Base-by-base conservation (phyloP, 768 basidiomycete species). In the Trametes sanguinea region DNA sequence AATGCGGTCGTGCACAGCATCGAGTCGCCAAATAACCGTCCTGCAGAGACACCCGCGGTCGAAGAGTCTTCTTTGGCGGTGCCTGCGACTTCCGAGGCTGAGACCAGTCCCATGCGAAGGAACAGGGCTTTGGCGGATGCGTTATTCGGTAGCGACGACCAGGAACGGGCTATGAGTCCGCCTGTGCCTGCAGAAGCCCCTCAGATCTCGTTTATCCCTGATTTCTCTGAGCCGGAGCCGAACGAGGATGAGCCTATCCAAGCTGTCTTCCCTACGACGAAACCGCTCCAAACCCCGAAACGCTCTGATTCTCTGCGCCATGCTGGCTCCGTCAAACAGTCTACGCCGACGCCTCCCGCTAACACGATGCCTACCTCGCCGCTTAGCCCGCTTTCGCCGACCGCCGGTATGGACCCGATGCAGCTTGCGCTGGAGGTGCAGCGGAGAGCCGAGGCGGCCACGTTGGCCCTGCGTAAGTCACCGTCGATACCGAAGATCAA, bases 121-220 rank as follows among this genome's bases (percentile, higher is more conserved):
- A 87, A 88, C 65, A 79, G 88, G 65, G 88, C 89, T 69, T 80
- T 94, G n/a, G 88, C 90, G 2, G 86, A 87, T 58, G 87, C 85
- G 16, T 75, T 94, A 44, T 92, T 93, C 67, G 90, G 88, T 16
- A 73, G 69, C 16, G 80, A 82, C 57, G 70, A 68, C n/a, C 70
- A 70, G 32, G 69, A 72, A 46, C 57, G 57, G 9, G 16, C 50
- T 10, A n/a, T 44, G 17, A 59, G 57, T 39, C 50, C 69, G 2
- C 72, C 29, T 64, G 74, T 60, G 62, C 72, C 17, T 71, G 11
- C 75, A 7, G 54, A 71, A 51, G 72, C 76, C n/a, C 69, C 66
- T 2, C 63, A 57, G 37, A 64, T 56, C 32, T 62, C 61, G n/a
- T 55, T 62, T 42, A 62, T 59, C 57, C 47, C 65, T 42, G 64